Conservation (phyloP, 1,139 yeast species). For the Debaryomycetaceae sp. region DNA sequence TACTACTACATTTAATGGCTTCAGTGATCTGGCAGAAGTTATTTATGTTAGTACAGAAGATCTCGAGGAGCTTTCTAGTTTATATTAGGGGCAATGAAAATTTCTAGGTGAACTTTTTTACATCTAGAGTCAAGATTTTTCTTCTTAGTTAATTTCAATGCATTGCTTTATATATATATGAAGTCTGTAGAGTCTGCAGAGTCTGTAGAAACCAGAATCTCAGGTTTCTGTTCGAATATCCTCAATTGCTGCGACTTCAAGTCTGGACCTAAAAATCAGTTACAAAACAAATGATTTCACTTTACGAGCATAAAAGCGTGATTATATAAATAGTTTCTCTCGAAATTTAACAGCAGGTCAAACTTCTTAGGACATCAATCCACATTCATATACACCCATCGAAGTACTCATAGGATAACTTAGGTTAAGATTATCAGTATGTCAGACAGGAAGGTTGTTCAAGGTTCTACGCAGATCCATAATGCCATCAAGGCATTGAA, state of each 20-base stretch:
- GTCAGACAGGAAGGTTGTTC: slow-evolving; percentile 8
- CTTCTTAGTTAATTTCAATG: too few species aligned
- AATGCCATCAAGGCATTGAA: slow-evolving; percentile 77
- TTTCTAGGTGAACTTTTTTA: neutral
- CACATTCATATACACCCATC: neutral
- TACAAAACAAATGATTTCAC: neutral
- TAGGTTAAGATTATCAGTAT: neutral
- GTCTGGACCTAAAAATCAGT: neutral
- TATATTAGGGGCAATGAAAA: neutral
- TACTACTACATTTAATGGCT: slow-evolving; percentile 85
- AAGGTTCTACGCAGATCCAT: slow-evolving; percentile 59
- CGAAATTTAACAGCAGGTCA: neutral
- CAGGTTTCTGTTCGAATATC: too few species aligned
- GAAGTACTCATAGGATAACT: neutral
- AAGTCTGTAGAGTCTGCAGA: too few species aligned
- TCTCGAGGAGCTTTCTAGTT: slow-evolving; percentile 2
- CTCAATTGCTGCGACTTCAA: neutral
- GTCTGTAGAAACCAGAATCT: too few species aligned
- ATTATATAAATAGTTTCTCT: neutral
- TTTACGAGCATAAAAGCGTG: neutral
- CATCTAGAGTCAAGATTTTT: too few species aligned
- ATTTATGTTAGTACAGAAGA: slow-evolving; percentile 55
- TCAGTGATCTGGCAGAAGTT: slow-evolving; percentile 58
- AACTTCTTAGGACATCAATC: neutral
- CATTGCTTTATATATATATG: too few species aligned